phyloP scores from a whole-genome alignment of 805 yeast genomes.

The Kazachstania taianensis region DNA sequence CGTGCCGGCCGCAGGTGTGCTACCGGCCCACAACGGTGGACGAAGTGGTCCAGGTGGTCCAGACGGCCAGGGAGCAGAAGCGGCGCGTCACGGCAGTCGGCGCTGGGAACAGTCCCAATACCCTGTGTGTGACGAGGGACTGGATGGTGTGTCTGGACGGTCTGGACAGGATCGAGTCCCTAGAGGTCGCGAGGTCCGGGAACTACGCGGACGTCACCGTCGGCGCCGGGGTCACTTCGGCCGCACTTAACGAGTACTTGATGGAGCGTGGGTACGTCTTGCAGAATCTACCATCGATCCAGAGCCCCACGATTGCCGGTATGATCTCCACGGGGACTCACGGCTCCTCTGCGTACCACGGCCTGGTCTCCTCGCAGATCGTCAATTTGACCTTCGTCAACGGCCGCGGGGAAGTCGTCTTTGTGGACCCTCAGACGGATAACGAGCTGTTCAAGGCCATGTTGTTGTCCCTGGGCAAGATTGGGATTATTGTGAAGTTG shows the following conservation, averaged over 20 bases:
- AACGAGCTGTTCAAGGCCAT: constrained; percentile 71
- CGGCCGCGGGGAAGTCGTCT: constrained; percentile 61
- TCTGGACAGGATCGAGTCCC: constrained; percentile 31
- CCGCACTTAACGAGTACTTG: constrained; percentile 59
- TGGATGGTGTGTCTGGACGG: constrained; percentile 85
- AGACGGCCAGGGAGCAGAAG: constrained; percentile 45
- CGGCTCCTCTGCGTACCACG: constrained; percentile 90
- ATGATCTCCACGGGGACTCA: constrained; percentile 94
- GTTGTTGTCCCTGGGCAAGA: constrained; percentile 75
- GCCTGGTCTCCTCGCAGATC: constrained; percentile 77
- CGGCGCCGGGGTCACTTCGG: constrained; percentile 84
- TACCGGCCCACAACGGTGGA: constrained; percentile 67
- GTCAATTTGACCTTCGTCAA: constrained; percentile 68
- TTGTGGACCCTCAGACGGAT: constrained; percentile 41
- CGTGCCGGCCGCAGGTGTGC: constrained; percentile 62
- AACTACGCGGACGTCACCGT: constrained; percentile 81
- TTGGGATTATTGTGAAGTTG: constrained; percentile 80
- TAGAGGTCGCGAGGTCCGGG: constrained; percentile 42
- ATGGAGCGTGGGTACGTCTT: constrained; percentile 60
- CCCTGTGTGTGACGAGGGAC: constrained; percentile 74
- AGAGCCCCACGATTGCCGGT: constrained; percentile 93
- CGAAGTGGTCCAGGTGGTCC: constrained; percentile 60
- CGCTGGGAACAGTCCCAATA: constrained; percentile 92
- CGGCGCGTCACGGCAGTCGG: constrained; percentile 80
- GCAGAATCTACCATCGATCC: constrained; percentile 87